Evolutionary conservation across 495 filamentous ascomycete species (phyloP), one percentile per base, ranked within the genome.

Genomic region (Trichoderma erinaceum): DNA sequence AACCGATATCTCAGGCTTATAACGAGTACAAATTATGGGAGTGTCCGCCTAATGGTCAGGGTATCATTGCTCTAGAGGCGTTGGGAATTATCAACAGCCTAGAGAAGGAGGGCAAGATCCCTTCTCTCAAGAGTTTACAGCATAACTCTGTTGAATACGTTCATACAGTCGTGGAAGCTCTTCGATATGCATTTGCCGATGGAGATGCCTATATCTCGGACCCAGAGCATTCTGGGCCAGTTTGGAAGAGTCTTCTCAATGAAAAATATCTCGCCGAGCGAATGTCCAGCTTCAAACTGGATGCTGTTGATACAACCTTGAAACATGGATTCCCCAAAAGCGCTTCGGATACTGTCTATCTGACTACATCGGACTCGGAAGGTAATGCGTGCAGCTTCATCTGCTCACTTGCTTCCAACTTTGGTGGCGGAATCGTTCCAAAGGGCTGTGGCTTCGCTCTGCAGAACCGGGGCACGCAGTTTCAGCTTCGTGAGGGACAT

Each of bases 351-450:
- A 99, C 95, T 0, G 96, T 98, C 67, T 98, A 97, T 81, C 93
- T 99, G 74, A 87, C 89, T 58, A 87, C 86, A 2, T 90, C 92
- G 3, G 95, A 99, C 81, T 71, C 75, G 12, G 73, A 84, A n/a
- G 95, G 95, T 63, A 98, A 98, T 80, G 94, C 88, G 41, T 92
- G 93, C 73, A 92, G 88, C 69, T 97, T 99, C 83, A 97, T 98
- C 78, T 98, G 97, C 83, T 92, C 89, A 78, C 94, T 92, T 81
- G 97, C 92, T 81, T 87, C 83, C 68, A 91, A 91, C 41, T 98
- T 97, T 82, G 96, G 96, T 67, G 92, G 91, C 1, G 84, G 81
- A 69, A 95, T 97, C 76, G 86, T 99, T 67, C 96, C 95, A 0
- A 71, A 79, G 23, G 87, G 85, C 25, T 94, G 91, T 78, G 93